Conservation (phyloP, 495 filamentous ascomycete genomes). For the Neurospora sp. region DNA sequence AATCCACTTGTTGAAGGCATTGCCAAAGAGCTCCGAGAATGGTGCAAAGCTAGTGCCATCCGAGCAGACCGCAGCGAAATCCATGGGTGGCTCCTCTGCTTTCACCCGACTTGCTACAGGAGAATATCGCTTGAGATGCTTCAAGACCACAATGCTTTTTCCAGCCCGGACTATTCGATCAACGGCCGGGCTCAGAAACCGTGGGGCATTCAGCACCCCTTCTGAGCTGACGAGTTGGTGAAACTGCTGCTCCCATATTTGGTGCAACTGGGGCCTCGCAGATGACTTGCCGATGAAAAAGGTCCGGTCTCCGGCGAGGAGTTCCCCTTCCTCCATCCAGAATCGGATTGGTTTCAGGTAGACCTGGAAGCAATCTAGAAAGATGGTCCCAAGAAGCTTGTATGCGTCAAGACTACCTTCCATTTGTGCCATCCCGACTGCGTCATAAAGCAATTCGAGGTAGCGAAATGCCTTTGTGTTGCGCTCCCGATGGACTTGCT, state of each 20-base stretch:
- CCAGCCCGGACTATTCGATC: constrained; percentile 72
- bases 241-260: constrained; percentile 70
- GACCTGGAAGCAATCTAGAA: constrained; percentile 73
- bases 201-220: constrained; percentile 53
- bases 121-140: constrained; percentile 42
- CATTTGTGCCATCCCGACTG: constrained; percentile 57
- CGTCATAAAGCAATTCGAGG: constrained; percentile 66
- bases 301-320: constrained; percentile 48
- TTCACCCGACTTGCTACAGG: constrained; percentile 6
- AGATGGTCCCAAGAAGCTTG: constrained; percentile 50
- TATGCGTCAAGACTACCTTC: constrained; percentile 52
- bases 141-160: constrained; percentile 77
- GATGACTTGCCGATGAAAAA: constrained; percentile 63
- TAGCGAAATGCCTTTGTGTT: constrained; percentile 42
- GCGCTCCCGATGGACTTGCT: constrained; percentile 24
- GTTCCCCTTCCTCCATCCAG: constrained; percentile 79
- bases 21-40: constrained; percentile 63
- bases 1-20: constrained; percentile 63
- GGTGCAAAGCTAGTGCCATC: constrained; percentile 44
- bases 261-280: constrained; percentile 47
- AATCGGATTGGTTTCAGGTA: constrained; percentile 68
- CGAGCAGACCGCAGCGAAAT: constrained; percentile 46
- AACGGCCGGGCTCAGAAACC: constrained; percentile 58
- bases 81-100: constrained; percentile 32
- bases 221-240: constrained; percentile 45